Evolutionary conservation across 2,329 filamentous ascomycete genomes (phyloP), one percentile per base, ranked within the genome.

Genomic region (Coccinonectria pachysandricola): DNA sequence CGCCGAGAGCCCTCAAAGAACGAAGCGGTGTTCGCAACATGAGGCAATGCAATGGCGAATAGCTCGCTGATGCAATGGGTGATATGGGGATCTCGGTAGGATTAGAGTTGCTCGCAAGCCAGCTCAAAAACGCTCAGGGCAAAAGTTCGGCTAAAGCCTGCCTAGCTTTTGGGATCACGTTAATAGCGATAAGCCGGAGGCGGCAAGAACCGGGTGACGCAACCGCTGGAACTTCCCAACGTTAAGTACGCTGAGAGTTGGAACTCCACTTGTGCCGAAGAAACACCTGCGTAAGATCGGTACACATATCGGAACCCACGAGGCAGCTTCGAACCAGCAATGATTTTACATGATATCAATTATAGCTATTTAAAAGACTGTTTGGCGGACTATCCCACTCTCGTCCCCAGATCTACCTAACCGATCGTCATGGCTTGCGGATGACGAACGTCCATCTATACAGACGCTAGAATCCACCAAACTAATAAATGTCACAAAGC

Each of bases 11-110:
- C 64, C 64, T 71, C 52, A 68, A 68, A 55, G 73, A 74, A 62
- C 66, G 71, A 62, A 78, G 60, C 57, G 73, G 76, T 56, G 70
- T 71, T 64, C 73, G 74, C 69, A 79, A 68, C 74, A 79, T 79
- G 64, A 64, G 63, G 60, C 59, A 62, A 61, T 64, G 55, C 52
- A 53, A 56, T 57, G 55, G 55, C 59, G 53, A 51, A 49, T 50
- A 44, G 34, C 49, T 46, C 53, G 43, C 45, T 39, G 39, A 36
- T 35, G 39, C 42, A 35, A 39, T 42, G 40, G 30, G n/a, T n/a
- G n/a, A n/a, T n/a, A n/a, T n/a, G n/a, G n/a, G n/a, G n/a, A n/a
- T n/a, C 44, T 53, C 46, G 44, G 48, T 41, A 45, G 40, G 46
- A 46, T 40, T n/a, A 40, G 42, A 43, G 37, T 42, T 49, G 48